These are phyloP conservation scores for Hypoxylon cercidicola DNA, from an alignment of 495 filamentous ascomycete genomes.

Conservation along the genomic window DNA sequence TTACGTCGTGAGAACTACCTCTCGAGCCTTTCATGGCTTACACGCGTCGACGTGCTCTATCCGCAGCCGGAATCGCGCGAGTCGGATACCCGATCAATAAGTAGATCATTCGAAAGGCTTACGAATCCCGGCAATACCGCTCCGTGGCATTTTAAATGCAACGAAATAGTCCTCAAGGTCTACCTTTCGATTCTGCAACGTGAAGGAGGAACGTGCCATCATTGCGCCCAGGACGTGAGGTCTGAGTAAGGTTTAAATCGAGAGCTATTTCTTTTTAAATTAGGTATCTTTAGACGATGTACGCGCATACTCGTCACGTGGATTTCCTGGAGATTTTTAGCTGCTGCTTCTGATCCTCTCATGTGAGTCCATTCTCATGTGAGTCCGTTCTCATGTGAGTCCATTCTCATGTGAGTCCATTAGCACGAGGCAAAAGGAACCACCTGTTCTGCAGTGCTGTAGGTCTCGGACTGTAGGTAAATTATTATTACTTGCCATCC, in stretches of 20 bases:
- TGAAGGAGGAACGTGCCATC: slow-evolving; percentile 32
- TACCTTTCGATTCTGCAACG: slow-evolving; percentile 17
- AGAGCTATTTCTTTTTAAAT: neutral
- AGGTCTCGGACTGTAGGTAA: neutral
- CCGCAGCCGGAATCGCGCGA: slow-evolving; percentile 33
- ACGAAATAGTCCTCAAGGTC: slow-evolving; percentile 17
- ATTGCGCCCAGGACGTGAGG: neutral
- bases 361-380: no score
- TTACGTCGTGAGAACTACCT: slow-evolving; percentile 33
- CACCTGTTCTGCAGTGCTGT: neutral
- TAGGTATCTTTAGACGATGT: neutral
- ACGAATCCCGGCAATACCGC: slow-evolving; percentile 36
- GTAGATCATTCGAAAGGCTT: slow-evolving; percentile 35
- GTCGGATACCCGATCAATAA: slow-evolving; percentile 16
- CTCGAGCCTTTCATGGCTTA: neutral
- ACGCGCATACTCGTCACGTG: neutral
- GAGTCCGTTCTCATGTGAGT: no score
- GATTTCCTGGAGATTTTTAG: no score
- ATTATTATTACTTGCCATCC: no score
- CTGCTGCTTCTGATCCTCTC: no score
- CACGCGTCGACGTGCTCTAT: slow-evolving; percentile 33
- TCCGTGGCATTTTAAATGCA: slow-evolving; percentile 22
- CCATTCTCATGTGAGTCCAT: no score
- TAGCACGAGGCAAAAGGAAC: neutral
- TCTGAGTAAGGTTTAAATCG: neutral